Evolutionary conservation across 345 rosid species (phyloP).

Genomic region (Populus tremula): DNA sequence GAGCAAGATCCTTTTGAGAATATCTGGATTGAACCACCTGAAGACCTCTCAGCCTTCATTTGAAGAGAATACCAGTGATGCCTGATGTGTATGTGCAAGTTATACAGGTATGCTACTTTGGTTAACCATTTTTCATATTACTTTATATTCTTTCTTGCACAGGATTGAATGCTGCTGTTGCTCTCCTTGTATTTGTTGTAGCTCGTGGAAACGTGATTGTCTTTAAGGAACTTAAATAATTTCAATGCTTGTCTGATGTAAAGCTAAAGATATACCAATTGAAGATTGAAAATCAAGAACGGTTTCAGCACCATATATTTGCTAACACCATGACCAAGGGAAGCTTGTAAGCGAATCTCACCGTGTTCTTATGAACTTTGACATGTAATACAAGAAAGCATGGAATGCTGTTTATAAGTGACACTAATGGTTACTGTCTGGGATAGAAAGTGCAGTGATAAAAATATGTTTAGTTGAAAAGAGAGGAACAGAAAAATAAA

Average conservation of each 20-base stretch:
- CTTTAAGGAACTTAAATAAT: conserved; percentile 12
- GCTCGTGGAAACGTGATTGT: background rate
- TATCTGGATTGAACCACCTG: conserved; percentile 65
- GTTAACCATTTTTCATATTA: background rate
- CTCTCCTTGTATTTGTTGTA: background rate
- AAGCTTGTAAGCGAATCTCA: background rate
- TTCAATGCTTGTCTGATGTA: background rate
- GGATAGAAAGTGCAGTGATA: no score
- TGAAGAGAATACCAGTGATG: conserved; percentile 17
- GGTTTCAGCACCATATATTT: background rate
- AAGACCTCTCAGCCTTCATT: conserved; percentile 31
- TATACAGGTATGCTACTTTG: background rate
- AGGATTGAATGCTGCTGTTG: conserved; percentile 7
- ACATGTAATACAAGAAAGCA: background rate
- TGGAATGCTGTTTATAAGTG: background rate
- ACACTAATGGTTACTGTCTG: no score
- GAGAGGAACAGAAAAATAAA: no score
- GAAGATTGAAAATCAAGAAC: background rate
- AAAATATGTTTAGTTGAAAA: no score
- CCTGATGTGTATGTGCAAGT: conserved; percentile 2
- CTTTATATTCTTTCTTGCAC: background rate
- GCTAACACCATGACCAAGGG: background rate
- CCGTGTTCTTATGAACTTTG: background rate
- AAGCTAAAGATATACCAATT: background rate
- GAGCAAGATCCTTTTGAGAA: conserved; percentile 56